Percentiles rank a stretch among this genome's conserved stretches.
These are phyloP conservation scores for Leccinum griseonigrum DNA, from an alignment of 1,284 basidiomycete species.

Conservation along the genomic window DNA sequence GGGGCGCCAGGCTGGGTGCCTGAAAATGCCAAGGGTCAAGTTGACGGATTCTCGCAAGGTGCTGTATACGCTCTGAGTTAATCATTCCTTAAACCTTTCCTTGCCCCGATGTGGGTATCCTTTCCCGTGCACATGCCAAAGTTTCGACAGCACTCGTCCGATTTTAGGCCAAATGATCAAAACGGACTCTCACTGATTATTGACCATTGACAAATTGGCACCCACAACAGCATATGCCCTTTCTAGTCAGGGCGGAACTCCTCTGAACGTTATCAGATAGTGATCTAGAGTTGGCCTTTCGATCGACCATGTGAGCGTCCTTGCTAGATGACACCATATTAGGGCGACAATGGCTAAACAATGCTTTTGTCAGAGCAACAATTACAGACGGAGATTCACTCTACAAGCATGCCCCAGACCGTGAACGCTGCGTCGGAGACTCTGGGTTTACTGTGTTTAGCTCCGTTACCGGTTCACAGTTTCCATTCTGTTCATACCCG, in stretches of 20 bases:
- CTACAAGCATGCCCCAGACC: not conserved
- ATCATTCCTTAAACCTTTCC: not conserved
- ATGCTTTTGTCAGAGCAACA: not conserved
- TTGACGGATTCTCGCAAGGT: constrained; percentile 10
- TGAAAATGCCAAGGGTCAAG: constrained; percentile 8
- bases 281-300: constrained; percentile 2
- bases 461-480: not conserved
- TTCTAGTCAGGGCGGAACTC: not conserved
- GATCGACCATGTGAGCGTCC: constrained; percentile 4
- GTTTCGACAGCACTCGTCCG: not conserved
- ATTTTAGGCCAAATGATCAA: constrained; percentile 5
- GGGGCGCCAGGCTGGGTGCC: constrained; percentile 5
- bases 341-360: constrained; percentile 10
- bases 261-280: constrained; percentile 4
- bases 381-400: not conserved
- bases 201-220: constrained; percentile 1
- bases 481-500: not conserved
- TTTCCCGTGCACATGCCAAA: constrained; percentile 2
- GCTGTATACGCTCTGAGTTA: not conserved
- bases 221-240: constrained; percentile 1
- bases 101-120: constrained; percentile 4
- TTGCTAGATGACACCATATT: constrained; percentile 2
- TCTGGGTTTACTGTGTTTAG: not conserved
- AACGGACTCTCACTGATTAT: constrained; percentile 1
- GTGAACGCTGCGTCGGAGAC: not conserved